Evolutionary conservation across 108 stramenopile species (phyloP), one percentile per base, ranked within the genome.

Genomic region (Skeletonema grethae): DNA sequence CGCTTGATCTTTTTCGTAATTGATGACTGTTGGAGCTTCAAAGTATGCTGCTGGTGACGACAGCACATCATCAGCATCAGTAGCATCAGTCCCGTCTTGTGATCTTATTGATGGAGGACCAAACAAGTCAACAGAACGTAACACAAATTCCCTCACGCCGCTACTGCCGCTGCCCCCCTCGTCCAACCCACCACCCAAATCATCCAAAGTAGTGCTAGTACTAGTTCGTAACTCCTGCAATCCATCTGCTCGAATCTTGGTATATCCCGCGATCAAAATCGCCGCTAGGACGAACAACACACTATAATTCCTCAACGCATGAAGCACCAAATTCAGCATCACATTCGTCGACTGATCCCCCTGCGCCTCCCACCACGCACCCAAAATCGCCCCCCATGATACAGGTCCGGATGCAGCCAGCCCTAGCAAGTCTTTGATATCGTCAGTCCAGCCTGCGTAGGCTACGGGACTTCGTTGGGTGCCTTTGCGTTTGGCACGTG

Each of bases 1-100:
- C 4, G 74, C 73, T 69, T 93, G 88, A 50, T 84, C 87, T 15
- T 62, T 55, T 78, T 90, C 88, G 71, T 93, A 93, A 53, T 78
- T 70, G 50, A 93, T 89, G 31, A 93, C 80, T 11, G 88, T 89
- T 13, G 89, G 92, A 10, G 87, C 89, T 65, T 93, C 92, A 68
- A 90, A 90, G 15, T 82, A 72, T 15, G 75, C 39, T 9, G 89
- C 89, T 41, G 86, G 77, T 24, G 30, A 18, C 32, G 50, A 53
- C 20, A 53, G 0, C 16, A 35, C 65, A 24, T 65, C 62, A 39
- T 55, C 34, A 29, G 62, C 1, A 43, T 25, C 25, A 28, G 25
- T 28, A 28, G 25, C 25, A 28, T 28, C 25, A 28, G 0, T 28
- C 25, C 25, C 16, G 35, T 29, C 39, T 22, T 6, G 15, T 30